Base-by-base conservation (phyloP, 176 grass and related monocot genomes). In the Phoenix roebelenii region DNA sequence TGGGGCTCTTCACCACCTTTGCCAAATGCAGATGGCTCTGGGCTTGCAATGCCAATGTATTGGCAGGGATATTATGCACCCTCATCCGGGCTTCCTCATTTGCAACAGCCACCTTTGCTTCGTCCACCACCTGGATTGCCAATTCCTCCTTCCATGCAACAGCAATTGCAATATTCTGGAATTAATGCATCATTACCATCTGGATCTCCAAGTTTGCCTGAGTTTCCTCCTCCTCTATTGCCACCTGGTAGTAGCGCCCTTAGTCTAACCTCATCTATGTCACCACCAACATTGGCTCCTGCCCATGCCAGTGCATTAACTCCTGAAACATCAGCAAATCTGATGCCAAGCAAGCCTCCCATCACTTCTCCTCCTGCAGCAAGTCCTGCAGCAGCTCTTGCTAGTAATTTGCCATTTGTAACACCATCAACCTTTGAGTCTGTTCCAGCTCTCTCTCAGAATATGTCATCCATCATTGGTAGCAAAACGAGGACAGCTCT, bases 31-130 rank as follows among this genome's bases (percentile, higher is more conserved):
- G 89, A 30, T 74, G 75, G 30, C 28, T 59, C 89, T 44, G 66
- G 69, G 6, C 74, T 79, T 35, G 69, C 74, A 32, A 86, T 79
- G 54, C 81, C 85, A 16, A 73, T 89, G 81, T 95, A 85, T 54
- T 84, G 84, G 89, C 89, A 84, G 64, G 85, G 78, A 72, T 88
- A 81, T 66, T 82, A 88, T 74, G 20, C 67, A 3, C 74, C 77
- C 54, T 68, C 79, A 68, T 69, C 70, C 61, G 80, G 80, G 55
- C 77, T 87, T 74, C 77, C 80, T 64, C 79, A 91, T 83, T 73
- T 82, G 72, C 84, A 81, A 63, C 89, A 81, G 74, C 66, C 84
- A 28, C 29, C 84, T 57, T 77, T 85, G 1, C 65, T 89, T 49
- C 77, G 77, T 22, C 60, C 89, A 7, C 64, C 76, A 65, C 77